Percentiles rank a stretch among this genome's conserved stretches.
These are phyloP conservation scores for Tephrocybe sp. DNA, from an alignment of 768 basidiomycete species.

Conservation along the genomic window DNA sequence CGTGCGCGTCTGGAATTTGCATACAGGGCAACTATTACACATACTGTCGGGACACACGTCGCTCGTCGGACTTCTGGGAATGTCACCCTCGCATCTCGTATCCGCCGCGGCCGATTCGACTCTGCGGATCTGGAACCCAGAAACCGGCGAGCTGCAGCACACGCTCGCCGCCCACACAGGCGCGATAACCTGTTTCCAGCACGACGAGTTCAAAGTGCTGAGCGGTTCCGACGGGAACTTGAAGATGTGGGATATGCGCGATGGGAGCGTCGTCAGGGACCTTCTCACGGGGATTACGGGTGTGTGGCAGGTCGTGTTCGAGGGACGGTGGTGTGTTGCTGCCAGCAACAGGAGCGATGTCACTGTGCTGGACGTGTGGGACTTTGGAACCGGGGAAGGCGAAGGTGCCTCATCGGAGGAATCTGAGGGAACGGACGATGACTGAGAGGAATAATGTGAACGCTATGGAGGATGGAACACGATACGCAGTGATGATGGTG, in stretches of 20 bases:
- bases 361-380: slow-evolving; percentile 87
- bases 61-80: slow-evolving; percentile 87
- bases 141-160: slow-evolving; percentile 74
- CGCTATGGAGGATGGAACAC: no score
- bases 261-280: slow-evolving; percentile 84
- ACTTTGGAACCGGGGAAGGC: slow-evolving; percentile 73
- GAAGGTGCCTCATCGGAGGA: slow-evolving; percentile 25
- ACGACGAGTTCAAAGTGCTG: slow-evolving; percentile 96
- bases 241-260: slow-evolving; percentile 96
- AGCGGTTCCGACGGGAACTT: slow-evolving; percentile 94
- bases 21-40: slow-evolving; percentile 75
- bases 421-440: no score
- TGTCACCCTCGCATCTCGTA: slow-evolving; percentile 88
- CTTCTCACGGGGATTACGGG: slow-evolving; percentile 87
- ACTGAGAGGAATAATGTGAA: no score
- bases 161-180: slow-evolving; percentile 89
- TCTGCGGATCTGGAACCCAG: slow-evolving; percentile 91
- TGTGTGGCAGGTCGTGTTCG: slow-evolving; percentile 97
- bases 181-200: slow-evolving; percentile 99
- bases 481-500: no score
- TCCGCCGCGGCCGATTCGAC: slow-evolving; percentile 97
- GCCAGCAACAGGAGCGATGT: slow-evolving; percentile 79
- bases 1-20: slow-evolving; percentile 91
- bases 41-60: slow-evolving; percentile 90
- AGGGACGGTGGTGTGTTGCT: slow-evolving; percentile 91